phyloP scores from a whole-genome alignment of 176 grass and related monocot genomes.

The Phoenix roebelenii region DNA sequence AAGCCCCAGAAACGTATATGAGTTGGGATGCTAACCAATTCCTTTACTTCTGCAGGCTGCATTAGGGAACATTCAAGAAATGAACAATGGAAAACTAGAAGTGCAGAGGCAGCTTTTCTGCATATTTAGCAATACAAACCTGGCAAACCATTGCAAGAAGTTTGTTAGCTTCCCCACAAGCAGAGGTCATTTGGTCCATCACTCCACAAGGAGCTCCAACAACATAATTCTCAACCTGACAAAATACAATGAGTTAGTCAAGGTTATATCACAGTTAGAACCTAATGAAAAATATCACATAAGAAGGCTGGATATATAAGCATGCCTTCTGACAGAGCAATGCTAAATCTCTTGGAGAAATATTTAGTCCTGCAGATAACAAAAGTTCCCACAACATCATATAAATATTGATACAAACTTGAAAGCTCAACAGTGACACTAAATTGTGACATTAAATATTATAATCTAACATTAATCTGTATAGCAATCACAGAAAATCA shows the following conservation, averaged over 20 bases:
- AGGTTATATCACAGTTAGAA: not conserved
- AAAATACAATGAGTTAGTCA: too few relatives aligned
- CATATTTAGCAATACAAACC: slow-evolving; percentile 36
- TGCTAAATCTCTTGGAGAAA: slow-evolving; percentile 84
- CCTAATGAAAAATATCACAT: not conserved
- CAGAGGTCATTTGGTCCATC: slow-evolving; percentile 99
- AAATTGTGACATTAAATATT: too few relatives aligned
- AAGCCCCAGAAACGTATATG: slow-evolving; percentile 95
- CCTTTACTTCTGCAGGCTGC: slow-evolving; percentile 98
- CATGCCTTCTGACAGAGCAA: slow-evolving; percentile 90
- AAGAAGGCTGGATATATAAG: not conserved
- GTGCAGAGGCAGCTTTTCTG: not conserved
- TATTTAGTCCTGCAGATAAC: slow-evolving; percentile 63
- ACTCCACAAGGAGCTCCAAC: slow-evolving; percentile 96
- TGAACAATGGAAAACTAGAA: too few relatives aligned
- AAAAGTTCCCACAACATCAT: slow-evolving; percentile 3
- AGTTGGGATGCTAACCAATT: slow-evolving; percentile 77
- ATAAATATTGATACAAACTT: too few relatives aligned
- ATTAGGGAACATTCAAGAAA: slow-evolving; percentile 8
- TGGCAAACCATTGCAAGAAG: slow-evolving; percentile 98
- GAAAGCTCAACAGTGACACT: too few relatives aligned
- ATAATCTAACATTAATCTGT: too few relatives aligned
- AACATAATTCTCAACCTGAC: slow-evolving; percentile 69
- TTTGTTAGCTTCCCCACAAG: slow-evolving; percentile 94
- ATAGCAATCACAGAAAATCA: too few relatives aligned